Base-by-base conservation (phyloP, 176 grass and related monocot genomes). In the Aegilops tauschii region DNA sequence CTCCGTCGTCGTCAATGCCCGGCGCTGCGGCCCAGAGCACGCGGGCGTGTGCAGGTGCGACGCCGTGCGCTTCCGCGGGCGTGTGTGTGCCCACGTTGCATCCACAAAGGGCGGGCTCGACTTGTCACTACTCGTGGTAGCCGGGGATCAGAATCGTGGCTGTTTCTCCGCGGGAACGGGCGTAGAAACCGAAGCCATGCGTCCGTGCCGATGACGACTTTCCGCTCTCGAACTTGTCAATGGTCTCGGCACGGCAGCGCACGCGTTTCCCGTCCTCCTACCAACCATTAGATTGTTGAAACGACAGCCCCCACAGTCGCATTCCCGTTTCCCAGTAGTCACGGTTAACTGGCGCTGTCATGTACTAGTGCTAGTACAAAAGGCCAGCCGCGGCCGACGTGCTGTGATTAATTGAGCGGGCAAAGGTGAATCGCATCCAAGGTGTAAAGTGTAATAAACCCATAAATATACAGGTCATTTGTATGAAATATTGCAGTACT, bases 221-320 rank as follows among this genome's bases (percentile, higher is more conserved):
- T 6, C 29, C 28, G 45, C 31, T 12, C 40, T 8, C 0, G 0
- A 17, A 69, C 30, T 50, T 73, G 34, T 73, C 66, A 65, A 28
- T 54, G 59, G 58, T 56, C 78, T 52, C 66, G 68, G 78, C 67
- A 13, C 76, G 29, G 14, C 13, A 17, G 31, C 34, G 27, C 54
- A 81, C 85, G 69, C 78, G 86, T 65, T 81, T 14, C 67, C 12
- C 54, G 18, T 25, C 27, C 64, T 23, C 20, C 83, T 11, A 50
- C 72, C 29, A 6, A 85, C 67, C 65, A 20, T 70, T 34, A 32
- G 3, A 32, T 32, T 71, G 39, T 79, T 28, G 20, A 78, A 66
- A 47, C 10, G 8, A 68, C 34, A 64, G 39, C 40, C 2, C 61
- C 7, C 5, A 7, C 4, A 25, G 61, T 62, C 27, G 3, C 58